These are phyloP conservation scores for Phytopythium aichiense DNA, from an alignment of 352 stramenopile species.

Conservation along the genomic window DNA sequence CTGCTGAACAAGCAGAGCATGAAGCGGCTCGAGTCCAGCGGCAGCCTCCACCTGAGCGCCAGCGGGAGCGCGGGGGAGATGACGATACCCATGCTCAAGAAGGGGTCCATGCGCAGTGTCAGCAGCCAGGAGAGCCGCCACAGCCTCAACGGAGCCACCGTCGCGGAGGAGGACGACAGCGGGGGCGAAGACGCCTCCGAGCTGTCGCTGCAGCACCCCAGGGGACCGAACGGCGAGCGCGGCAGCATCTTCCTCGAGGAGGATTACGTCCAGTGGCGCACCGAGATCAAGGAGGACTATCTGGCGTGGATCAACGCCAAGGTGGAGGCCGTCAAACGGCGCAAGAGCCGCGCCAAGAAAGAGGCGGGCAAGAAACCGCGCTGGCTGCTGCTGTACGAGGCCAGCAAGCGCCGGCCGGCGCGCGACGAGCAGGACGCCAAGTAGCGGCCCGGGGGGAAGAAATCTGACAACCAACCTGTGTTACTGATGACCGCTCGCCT, in stretches of 20 bases:
- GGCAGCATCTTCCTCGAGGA: slow-evolving; percentile 56
- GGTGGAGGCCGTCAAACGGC: slow-evolving; percentile 42
- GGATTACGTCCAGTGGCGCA: slow-evolving; percentile 64
- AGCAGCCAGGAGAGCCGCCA: slow-evolving; percentile 10
- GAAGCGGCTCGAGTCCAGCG: slow-evolving; percentile 13
- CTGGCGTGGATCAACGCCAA: slow-evolving; percentile 65
- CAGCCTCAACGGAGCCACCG: slow-evolving; percentile 12
- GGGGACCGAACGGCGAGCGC: not conserved
- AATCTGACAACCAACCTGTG: not conserved
- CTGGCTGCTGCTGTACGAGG: slow-evolving; percentile 68
- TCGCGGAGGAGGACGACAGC: slow-evolving; percentile 17
- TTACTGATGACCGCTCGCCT: not conserved
- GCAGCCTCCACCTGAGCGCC: slow-evolving; percentile 7
- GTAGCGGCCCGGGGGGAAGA: slow-evolving; percentile 7
- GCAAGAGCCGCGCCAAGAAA: slow-evolving; percentile 41
- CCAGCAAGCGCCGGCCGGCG: slow-evolving; percentile 30
- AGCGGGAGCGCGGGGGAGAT: not conserved
- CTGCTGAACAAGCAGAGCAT: slow-evolving; percentile 26
- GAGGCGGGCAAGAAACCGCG: slow-evolving; percentile 57
- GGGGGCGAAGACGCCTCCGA: slow-evolving; percentile 8
- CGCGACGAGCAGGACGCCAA: slow-evolving; percentile 12
- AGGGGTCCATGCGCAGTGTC: slow-evolving; percentile 29
- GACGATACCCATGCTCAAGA: slow-evolving; percentile 7
- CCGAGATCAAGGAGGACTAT: slow-evolving; percentile 71
- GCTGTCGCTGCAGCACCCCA: not conserved